Base-by-base conservation (phyloP, 495 filamentous ascomycete genomes). In the Recurvomyces mirabilis region DNA sequence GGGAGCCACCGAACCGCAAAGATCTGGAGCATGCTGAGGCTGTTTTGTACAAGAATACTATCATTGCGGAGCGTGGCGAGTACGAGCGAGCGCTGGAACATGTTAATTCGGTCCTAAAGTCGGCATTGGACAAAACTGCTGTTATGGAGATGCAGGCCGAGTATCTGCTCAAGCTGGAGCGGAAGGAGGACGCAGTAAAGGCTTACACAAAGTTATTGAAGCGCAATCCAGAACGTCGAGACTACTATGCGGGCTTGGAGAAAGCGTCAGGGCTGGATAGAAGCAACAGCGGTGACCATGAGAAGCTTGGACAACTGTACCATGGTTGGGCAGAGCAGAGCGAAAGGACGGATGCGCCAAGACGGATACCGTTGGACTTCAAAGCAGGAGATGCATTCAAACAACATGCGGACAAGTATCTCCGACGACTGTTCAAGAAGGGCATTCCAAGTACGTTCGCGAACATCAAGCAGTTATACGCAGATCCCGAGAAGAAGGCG, bases 11-110 rank as follows among this genome's bases (percentile, higher is more conserved):
- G 11, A 72, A 78, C 5, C 79, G 81, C 53, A 69, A 74, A 14
- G 91, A 99, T 62, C 73, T 81, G 60, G 91, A 99, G 59, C 84
- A 99, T 60, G 87, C 86, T n/a, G 91, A 99, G 64, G 89, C 91
- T 17, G 70, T 82, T 12, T 69, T 99, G 60, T 99, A 99, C 67
- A 95, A 93, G 66, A 99, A 96, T 61, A 72, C 73, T 15, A 81
- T 99, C 47, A 94, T 99, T 60, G 87, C 85, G 23, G 93, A 95
- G 61, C 68, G 69, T 21, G 86, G 87, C 10, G 78, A 96, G 33
- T 68, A 74, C 14, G 73, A 86, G 54, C 71, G 78, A 54, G 91
- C 91, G 14, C 60, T 99, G 60, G 81, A 93, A 37, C 86, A 99
- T 59, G 67, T 99, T 10, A 81, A 94, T 51, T 71, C 71, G 5